A percentile compares a stretch with the other conserved stretches of the same genome.
These are phyloP conservation scores for Adansonia madagascariensis DNA, from an alignment of 441 rosid genomes.

Conservation along the genomic window DNA sequence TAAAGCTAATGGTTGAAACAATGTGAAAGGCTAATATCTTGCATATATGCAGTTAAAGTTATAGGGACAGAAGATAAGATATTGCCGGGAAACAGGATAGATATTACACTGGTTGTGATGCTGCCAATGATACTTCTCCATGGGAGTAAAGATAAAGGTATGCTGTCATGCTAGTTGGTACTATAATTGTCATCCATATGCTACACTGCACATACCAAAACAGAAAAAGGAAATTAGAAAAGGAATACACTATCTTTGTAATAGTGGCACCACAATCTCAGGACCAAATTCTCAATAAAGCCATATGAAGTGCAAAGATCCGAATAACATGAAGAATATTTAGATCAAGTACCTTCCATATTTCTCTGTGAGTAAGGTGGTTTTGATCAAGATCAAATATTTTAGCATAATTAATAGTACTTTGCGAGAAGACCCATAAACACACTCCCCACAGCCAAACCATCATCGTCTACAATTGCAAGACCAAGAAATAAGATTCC, in stretches of 20 bases:
- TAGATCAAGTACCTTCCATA: conserved; percentile 58
- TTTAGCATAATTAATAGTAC: conserved; percentile 62
- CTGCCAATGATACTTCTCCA: conserved; percentile 80
- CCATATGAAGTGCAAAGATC: background rate
- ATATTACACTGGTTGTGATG: conserved; percentile 77
- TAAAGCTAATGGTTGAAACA: background rate
- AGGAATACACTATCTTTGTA: background rate
- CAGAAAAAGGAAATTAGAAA: conserved; percentile 1
- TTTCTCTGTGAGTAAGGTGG: conserved; percentile 65
- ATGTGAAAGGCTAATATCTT: background rate
- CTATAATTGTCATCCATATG: conserved; percentile 75
- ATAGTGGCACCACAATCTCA: background rate
- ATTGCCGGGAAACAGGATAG: conserved; percentile 37
- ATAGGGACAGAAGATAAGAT: conserved; percentile 9
- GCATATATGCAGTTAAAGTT: conserved; percentile 16
- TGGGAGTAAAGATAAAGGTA: conserved; percentile 77
- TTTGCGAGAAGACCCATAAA: conserved; percentile 71
- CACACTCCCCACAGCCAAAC: conserved; percentile 77
- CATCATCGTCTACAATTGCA: conserved; percentile 65
- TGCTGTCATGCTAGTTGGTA: conserved; percentile 81
- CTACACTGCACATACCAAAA: conserved; percentile 63
- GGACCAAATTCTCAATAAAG: conserved; percentile 22
- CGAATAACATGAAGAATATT: background rate
- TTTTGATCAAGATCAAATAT: conserved; percentile 67
- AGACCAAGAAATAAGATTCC: conserved; percentile 16